These are phyloP conservation scores for Saccharomyces paradoxus DNA, from an alignment of 805 yeast genomes.

Conservation along the genomic window DNA sequence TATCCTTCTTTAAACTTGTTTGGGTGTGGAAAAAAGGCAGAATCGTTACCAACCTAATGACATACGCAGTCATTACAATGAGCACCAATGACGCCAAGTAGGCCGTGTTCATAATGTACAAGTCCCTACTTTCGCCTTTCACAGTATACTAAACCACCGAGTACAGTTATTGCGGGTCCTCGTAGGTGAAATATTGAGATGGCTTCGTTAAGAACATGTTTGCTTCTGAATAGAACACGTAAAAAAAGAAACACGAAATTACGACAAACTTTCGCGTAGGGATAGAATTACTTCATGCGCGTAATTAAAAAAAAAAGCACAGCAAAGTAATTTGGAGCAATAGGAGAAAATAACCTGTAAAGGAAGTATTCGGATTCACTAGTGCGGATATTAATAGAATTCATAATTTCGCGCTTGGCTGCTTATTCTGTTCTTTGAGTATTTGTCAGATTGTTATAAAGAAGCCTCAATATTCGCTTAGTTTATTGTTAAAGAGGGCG, in stretches of 20 bases:
- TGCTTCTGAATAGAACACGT: neutral
- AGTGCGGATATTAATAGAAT: neutral
- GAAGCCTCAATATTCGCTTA: neutral
- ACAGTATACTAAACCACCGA: neutral
- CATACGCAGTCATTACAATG: slow-evolving; percentile 6
- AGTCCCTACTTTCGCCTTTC: neutral
- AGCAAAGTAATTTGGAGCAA: neutral
- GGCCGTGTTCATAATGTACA: neutral
- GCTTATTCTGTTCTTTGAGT: neutral
- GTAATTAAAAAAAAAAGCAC: neutral
- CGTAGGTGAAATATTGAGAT: neutral
- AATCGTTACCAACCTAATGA: slow-evolving; percentile 12
- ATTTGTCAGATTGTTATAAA: neutral
- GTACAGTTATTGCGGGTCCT: neutral
- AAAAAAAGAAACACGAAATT: neutral
- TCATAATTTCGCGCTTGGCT: neutral
- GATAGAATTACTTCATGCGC: neutral
- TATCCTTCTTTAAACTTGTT: neutral
- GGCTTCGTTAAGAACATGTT: neutral
- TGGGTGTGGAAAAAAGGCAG: slow-evolving; percentile 14
- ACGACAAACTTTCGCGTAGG: neutral
- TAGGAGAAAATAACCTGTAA: neutral
- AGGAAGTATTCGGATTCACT: neutral
- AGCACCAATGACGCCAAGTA: slow-evolving; percentile 1
- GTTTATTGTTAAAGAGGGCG: neutral